Evolutionary conservation across 2,329 filamentous ascomycete species (phyloP).

Genomic region (Arthrobotrys musiformis): DNA sequence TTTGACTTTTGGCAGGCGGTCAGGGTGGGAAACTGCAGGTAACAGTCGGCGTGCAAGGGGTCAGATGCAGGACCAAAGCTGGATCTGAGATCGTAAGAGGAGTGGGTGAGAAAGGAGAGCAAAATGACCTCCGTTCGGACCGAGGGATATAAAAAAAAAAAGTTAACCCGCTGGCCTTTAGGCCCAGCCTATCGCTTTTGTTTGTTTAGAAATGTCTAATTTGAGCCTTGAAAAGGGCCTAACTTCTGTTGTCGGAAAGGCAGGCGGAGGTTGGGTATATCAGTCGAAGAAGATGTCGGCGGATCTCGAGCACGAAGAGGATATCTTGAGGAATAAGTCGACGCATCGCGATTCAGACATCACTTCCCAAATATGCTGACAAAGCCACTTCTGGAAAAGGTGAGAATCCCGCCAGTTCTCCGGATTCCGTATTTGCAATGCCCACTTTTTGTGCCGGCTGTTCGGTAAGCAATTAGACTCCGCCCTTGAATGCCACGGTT

Average conservation of each 20-base stretch:
- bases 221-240: neutral
- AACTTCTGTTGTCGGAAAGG: neutral
- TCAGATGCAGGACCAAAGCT: constrained; percentile 25
- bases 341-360: constrained; percentile 26
- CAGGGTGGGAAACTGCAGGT: neutral
- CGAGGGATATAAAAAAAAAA: constrained; percentile 35
- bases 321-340: constrained; percentile 33
- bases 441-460: constrained; percentile 16
- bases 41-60: constrained; percentile 24
- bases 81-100: constrained; percentile 29
- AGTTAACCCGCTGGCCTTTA: constrained; percentile 16
- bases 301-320: neutral
- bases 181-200: neutral
- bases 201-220: neutral
- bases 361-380: constrained; percentile 23
- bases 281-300: neutral
- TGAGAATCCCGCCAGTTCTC: constrained; percentile 49
- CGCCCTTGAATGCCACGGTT: constrained; percentile 11
- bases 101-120: constrained; percentile 28
- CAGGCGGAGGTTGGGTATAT: constrained; percentile 12
- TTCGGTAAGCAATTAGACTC: constrained; percentile 45
- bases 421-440: constrained; percentile 28
- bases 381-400: constrained; percentile 25
- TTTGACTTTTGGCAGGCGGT: neutral
- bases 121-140: constrained; percentile 54